phyloP scores from a whole-genome alignment of 768 basidiomycete species.

The Heimioporus sp. region DNA sequence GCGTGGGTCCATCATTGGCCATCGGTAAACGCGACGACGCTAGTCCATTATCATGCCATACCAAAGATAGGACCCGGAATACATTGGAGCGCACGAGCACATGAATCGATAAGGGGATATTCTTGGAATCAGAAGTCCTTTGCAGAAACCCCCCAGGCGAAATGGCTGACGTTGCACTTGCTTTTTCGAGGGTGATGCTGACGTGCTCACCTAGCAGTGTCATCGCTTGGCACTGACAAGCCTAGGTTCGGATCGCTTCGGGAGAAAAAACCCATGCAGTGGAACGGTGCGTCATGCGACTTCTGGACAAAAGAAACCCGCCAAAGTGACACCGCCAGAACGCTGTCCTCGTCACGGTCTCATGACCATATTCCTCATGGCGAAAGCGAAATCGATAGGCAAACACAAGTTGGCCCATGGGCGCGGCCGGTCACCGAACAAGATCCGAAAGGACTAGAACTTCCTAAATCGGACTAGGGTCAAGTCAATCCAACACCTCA shows the following conservation, averaged over 20 bases:
- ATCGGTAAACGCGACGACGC: conserved; percentile 6
- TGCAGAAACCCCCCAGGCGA: background rate
- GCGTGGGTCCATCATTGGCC: too few species aligned
- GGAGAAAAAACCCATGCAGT: background rate
- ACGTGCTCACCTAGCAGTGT: background rate
- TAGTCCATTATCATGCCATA: background rate
- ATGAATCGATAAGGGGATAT: conserved; percentile 21
- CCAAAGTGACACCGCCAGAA: too few species aligned
- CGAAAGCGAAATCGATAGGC: too few species aligned
- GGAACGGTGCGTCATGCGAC: background rate
- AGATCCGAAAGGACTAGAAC: background rate
- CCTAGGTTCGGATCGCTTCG: too few species aligned
- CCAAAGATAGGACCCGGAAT: conserved; percentile 10
- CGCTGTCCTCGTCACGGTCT: too few species aligned
- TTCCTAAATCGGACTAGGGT: conserved; percentile 5
- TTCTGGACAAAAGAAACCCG: too few species aligned
- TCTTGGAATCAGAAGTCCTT: conserved; percentile 9
- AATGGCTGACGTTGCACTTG: background rate
- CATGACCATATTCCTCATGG: too few species aligned
- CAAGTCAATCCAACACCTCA: background rate
- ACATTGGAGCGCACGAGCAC: conserved; percentile 4
- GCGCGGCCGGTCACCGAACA: background rate
- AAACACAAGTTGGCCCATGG: too few species aligned
- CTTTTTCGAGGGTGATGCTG: conserved; percentile 2
- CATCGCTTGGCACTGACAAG: background rate